Percentiles rank a stretch among this genome's conserved stretches.
These are phyloP conservation scores for Fraxinus latifolia DNA, from an alignment of 305 asterid species.

Conservation along the genomic window DNA sequence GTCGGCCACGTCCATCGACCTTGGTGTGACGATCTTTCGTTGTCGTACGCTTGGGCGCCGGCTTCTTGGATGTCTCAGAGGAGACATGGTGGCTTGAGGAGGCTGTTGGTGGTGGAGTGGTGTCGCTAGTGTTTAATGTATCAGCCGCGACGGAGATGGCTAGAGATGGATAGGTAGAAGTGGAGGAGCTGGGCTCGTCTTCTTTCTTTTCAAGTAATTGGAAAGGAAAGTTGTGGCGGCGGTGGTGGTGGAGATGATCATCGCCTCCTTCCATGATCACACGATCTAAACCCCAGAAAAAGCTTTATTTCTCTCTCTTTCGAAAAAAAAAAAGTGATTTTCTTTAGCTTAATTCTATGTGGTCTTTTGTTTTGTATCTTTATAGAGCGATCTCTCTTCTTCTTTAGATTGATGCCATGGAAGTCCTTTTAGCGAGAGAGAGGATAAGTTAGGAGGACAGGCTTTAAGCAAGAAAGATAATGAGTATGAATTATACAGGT, in stretches of 20 bases:
- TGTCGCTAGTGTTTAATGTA: slow-evolving; percentile 30
- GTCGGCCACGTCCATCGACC: slow-evolving; percentile 85
- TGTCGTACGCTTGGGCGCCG: slow-evolving; percentile 61
- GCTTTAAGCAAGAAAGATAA: slow-evolving; percentile 54
- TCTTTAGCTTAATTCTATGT: neutral
- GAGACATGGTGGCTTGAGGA: slow-evolving; percentile 42
- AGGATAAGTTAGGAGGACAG: slow-evolving; percentile 19
- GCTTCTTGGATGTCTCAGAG: slow-evolving; percentile 54
- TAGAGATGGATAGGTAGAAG: slow-evolving; percentile 37
- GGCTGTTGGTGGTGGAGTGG: slow-evolving; percentile 31
- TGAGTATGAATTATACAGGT: slow-evolving; percentile 50
- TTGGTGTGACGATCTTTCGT: slow-evolving; percentile 83
- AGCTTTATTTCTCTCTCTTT: slow-evolving; percentile 19
- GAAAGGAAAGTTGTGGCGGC: slow-evolving; percentile 42
- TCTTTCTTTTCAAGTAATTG: slow-evolving; percentile 53
- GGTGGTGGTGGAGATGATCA: slow-evolving; percentile 39
- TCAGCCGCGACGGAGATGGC: slow-evolving; percentile 40
- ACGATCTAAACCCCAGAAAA: slow-evolving; percentile 25
- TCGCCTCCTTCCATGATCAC: slow-evolving; percentile 52
- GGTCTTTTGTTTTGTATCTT: neutral
- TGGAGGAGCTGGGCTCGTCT: slow-evolving; percentile 36
- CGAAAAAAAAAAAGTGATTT: neutral
- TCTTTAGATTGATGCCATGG: slow-evolving; percentile 17
- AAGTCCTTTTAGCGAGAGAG: slow-evolving; percentile 22
- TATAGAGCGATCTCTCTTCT: neutral